Evolutionary conservation across 2,329 filamentous ascomycete genomes (phyloP).

Genomic region (Venturia asperata): DNA sequence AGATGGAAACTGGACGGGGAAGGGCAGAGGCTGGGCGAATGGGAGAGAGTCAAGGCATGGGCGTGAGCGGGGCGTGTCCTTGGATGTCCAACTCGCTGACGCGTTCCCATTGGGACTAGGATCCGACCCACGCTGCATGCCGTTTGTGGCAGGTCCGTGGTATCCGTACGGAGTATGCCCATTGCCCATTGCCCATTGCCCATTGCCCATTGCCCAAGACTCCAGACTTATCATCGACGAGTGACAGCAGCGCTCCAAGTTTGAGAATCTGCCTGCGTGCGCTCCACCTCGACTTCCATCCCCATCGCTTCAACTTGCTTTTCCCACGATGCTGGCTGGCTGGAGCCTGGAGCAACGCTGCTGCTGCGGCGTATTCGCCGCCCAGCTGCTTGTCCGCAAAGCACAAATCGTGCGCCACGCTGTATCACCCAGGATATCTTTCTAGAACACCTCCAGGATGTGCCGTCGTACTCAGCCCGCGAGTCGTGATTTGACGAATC

Average conservation of each 20-base stretch:
- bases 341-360: neutral
- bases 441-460: neutral
- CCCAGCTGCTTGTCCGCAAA: neutral
- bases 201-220: no score
- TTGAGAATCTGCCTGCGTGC: neutral
- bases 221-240: no score
- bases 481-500: neutral
- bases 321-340: neutral
- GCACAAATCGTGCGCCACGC: neutral
- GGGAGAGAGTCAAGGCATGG: neutral
- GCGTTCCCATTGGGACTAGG: constrained; percentile 12
- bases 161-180: no score
- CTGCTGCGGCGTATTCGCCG: constrained; percentile 4
- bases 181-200: no score
- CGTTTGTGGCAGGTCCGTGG: neutral
- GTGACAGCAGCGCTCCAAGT: neutral
- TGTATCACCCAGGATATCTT: neutral
- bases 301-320: neutral
- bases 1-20: no score
- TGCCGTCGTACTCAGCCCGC: neutral
- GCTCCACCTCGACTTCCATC: neutral
- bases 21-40: neutral
- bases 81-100: constrained; percentile 9
- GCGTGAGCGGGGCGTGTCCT: neutral
- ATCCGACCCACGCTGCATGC: constrained; percentile 12